Conservation (phyloP, 2,329 filamentous ascomycete species). For the Paraphoma sp. region DNA sequence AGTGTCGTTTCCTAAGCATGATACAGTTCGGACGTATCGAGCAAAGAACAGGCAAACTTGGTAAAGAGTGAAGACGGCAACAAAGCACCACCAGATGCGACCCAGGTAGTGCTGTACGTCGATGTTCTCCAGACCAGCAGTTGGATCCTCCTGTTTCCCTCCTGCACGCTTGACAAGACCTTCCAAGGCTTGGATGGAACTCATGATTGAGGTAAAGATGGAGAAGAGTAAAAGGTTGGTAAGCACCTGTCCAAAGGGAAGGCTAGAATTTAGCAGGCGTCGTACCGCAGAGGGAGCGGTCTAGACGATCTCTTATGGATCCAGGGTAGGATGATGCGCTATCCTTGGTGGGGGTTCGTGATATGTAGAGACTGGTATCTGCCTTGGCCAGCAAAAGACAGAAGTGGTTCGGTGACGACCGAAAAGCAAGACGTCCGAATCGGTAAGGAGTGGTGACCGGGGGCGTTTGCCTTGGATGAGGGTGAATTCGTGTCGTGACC, state of each 20-base stretch:
- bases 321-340: conserved; percentile 20
- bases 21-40: conserved; percentile 74
- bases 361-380: conserved; percentile 42
- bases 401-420: conserved; percentile 30
- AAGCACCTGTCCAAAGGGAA: conserved; percentile 18
- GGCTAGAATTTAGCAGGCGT: conserved; percentile 20
- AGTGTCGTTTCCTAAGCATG: conserved; percentile 77
- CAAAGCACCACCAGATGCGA: conserved; percentile 65
- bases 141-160: conserved; percentile 32
- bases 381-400: conserved; percentile 50
- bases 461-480: conserved; percentile 15
- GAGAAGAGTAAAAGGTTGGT: conserved; percentile 20
- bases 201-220: conserved; percentile 26
- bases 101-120: conserved; percentile 47
- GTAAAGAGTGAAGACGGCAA: conserved; percentile 70
- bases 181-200: conserved; percentile 23
- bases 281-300: conserved; percentile 18
- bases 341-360: conserved; percentile 23
- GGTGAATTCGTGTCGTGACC: conserved; percentile 33
- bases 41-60: conserved; percentile 66
- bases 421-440: conserved; percentile 13
- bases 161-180: conserved; percentile 30
- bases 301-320: conserved; percentile 29
- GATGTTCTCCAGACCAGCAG: conserved; percentile 39
- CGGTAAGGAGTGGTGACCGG: conserved; percentile 7